A percentile compares a stretch with the other conserved stretches of the same genome.
Conservation (phyloP, 148 eudicot species). For the Camellia lanceoleosa region DNA sequence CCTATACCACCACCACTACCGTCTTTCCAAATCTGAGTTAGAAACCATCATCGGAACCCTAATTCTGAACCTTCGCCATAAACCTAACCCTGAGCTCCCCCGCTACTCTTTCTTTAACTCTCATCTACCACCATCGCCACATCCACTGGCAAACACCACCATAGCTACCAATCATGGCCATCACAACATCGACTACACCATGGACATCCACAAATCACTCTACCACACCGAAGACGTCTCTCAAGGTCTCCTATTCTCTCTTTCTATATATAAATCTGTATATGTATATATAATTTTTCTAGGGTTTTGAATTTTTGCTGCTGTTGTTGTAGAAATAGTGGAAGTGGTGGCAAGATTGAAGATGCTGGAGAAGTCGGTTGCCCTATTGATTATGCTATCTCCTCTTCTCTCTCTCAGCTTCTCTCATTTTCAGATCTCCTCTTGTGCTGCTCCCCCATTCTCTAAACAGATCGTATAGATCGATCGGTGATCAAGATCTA, state of each 20-base stretch:
- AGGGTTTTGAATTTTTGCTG: not conserved
- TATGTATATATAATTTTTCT: not conserved
- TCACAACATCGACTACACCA: constrained; percentile 64
- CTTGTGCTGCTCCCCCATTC: too few species aligned
- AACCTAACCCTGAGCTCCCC: too few species aligned
- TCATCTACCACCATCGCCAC: not conserved
- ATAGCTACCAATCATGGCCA: constrained; percentile 35
- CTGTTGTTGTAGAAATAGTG: constrained; percentile 66
- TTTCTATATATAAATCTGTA: not conserved
- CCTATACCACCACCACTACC: not conserved
- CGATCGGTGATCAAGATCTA: too few species aligned
- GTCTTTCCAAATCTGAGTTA: not conserved
- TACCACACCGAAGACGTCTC: constrained; percentile 88
- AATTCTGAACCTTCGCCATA: too few species aligned
- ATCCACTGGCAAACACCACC: constrained; percentile 39
- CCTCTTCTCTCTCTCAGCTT: too few species aligned
- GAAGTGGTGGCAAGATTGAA: constrained; percentile 90
- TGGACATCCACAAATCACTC: constrained; percentile 95
- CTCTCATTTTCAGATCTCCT: too few species aligned
- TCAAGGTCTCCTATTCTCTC: constrained; percentile 42
- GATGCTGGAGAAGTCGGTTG: constrained; percentile 80
- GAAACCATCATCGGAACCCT: not conserved
- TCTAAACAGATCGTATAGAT: too few species aligned
- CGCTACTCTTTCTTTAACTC: not conserved
- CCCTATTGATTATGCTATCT: constrained; percentile 49